phyloP scores from a whole-genome alignment of 805 yeast genomes.

The Candida sonorensis region DNA sequence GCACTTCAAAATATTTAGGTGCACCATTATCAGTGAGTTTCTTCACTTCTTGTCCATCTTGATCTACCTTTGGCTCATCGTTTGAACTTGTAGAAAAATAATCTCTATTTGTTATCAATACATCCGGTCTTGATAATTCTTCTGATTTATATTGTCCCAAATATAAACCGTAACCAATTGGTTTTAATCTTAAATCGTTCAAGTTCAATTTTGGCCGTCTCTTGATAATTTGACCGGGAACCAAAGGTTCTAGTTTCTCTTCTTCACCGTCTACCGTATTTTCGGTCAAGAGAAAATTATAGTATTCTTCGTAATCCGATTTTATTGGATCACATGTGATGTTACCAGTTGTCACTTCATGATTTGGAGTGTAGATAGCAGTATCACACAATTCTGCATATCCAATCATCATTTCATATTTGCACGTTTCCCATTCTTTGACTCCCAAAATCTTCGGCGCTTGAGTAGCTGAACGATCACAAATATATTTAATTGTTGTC shows the following conservation, averaged over 20 bases:
- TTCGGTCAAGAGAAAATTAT: background rate
- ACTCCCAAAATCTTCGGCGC: slow-evolving; percentile 17
- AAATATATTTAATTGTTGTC: slow-evolving; percentile 21
- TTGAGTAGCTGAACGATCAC: slow-evolving; percentile 12
- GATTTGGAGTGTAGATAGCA: slow-evolving; percentile 13
- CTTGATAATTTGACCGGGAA: slow-evolving; percentile 2
- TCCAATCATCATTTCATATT: slow-evolving; percentile 19
- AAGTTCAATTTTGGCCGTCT: slow-evolving; percentile 2
- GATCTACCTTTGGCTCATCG: background rate
- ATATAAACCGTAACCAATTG: slow-evolving; percentile 15
- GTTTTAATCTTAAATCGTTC: slow-evolving; percentile 2
- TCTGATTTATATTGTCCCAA: slow-evolving; percentile 5
- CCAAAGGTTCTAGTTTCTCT: too few species aligned
- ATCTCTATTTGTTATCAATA: slow-evolving; percentile 7
- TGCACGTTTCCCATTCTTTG: slow-evolving; percentile 27
- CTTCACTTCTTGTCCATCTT: too few species aligned
- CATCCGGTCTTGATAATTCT: background rate
- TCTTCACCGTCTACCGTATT: too few species aligned
- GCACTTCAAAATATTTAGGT: too few species aligned
- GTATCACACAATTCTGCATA: slow-evolving; percentile 21
- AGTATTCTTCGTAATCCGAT: background rate
- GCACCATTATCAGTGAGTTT: too few species aligned
- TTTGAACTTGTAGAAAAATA: background rate
- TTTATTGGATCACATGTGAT: slow-evolving; percentile 15
- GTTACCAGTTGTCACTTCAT: slow-evolving; percentile 5